phyloP scores from a whole-genome alignment of 768 basidiomycete genomes.

The Russula olivacea region DNA sequence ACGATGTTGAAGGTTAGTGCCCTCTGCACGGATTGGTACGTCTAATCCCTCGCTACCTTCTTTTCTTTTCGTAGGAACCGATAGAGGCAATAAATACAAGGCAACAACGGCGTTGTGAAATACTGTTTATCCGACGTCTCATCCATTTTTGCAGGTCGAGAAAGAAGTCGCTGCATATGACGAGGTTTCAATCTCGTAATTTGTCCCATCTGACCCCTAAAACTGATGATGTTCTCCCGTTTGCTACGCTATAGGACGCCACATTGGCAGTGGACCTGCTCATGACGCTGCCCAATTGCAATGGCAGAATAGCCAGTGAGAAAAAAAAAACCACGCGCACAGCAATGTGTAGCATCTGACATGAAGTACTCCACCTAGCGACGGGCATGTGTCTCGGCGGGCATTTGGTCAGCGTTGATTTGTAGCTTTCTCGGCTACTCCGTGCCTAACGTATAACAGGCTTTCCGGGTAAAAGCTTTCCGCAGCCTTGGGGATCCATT shows the following conservation, averaged over 20 bases:
- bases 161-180: constrained; percentile 86
- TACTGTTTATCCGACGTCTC: background rate
- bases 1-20: constrained; percentile 69
- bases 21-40: background rate
- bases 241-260: constrained; percentile 53
- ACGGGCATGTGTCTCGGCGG: constrained; percentile 92
- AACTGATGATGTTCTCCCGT: background rate
- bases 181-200: constrained; percentile 45
- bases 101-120: constrained; percentile 31
- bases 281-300: constrained; percentile 69
- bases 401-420: constrained; percentile 54
- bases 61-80: constrained; percentile 49
- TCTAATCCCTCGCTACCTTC: background rate
- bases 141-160: constrained; percentile 55
- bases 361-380: constrained; percentile 36
- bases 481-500: background rate
- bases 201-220: background rate
- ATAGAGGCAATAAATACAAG: constrained; percentile 92
- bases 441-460: constrained; percentile 35
- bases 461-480: constrained; percentile 42
- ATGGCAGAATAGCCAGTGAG: constrained; percentile 81
- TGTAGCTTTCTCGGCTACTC: constrained; percentile 14
- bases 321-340: constrained; percentile 22
- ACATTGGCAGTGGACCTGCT: constrained; percentile 73
- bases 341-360: background rate